Conservation (phyloP, 257 asterid genomes). For the Salvia hispanica region DNA sequence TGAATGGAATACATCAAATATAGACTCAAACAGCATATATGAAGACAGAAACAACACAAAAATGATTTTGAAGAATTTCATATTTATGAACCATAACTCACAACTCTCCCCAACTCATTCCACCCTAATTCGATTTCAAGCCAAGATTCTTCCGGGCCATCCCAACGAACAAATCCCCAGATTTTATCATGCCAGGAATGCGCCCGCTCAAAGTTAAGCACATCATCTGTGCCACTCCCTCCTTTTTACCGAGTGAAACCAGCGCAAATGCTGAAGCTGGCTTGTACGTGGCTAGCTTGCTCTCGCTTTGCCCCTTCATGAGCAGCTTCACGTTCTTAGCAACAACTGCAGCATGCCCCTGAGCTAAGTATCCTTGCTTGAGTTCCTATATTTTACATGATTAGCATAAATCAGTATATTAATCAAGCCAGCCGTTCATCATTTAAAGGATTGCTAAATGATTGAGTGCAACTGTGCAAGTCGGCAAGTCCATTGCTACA, state of each 20-base stretch:
- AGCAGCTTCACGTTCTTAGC: constrained; percentile 73
- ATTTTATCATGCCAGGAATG: constrained; percentile 74
- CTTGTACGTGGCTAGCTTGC: constrained; percentile 53
- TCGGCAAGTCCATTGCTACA: constrained; percentile 12
- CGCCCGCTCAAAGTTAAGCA: constrained; percentile 65
- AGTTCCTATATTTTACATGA: constrained; percentile 52
- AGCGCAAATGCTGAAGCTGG: constrained; percentile 58
- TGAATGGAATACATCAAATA: constrained; percentile 3
- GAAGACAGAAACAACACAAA: constrained; percentile 9
- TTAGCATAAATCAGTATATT: not conserved
- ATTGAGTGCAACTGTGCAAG: too few relatives aligned
- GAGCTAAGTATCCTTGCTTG: constrained; percentile 80
- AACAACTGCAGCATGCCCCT: constrained; percentile 54
- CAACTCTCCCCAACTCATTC: not conserved
- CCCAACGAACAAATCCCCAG: constrained; percentile 79
- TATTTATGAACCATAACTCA: not conserved
- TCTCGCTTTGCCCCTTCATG: constrained; percentile 42
- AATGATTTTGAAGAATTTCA: constrained; percentile 7
- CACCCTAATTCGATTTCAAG: constrained; percentile 31
- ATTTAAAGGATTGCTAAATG: not conserved
- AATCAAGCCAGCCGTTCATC: not conserved
- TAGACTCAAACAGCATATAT: not conserved
- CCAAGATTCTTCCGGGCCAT: constrained; percentile 61
- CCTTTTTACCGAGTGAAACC: constrained; percentile 74
- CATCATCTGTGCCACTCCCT: constrained; percentile 55